phyloP scores from a whole-genome alignment of 345 rosid genomes.

The Hibiscus syriacus region DNA sequence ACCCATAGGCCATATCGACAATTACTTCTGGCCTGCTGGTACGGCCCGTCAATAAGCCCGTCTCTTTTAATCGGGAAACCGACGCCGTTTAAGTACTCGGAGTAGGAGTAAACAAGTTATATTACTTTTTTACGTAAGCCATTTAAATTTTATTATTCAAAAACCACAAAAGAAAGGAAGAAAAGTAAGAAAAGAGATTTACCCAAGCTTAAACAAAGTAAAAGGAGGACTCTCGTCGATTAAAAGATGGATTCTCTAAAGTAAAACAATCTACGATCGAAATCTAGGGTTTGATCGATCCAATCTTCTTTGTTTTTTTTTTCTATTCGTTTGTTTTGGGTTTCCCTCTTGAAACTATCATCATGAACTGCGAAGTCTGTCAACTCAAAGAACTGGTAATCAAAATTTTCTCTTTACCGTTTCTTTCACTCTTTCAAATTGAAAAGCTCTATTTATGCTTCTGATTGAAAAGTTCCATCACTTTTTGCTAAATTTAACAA shows the following conservation, averaged over 20 bases:
- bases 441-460: neutral
- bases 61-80: neutral
- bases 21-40: neutral
- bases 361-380: constrained; percentile 92
- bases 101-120: neutral
- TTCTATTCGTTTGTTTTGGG: neutral
- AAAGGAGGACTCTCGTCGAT: neutral
- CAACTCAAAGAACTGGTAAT: constrained; percentile 87
- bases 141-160: neutral
- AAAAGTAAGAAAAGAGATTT: neutral
- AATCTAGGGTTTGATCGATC: constrained; percentile 1
- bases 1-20: neutral
- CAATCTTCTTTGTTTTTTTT: neutral
- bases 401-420: neutral
- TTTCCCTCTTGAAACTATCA: neutral
- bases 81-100: neutral
- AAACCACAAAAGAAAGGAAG: neutral
- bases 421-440: neutral
- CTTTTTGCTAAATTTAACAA: constrained; percentile 5
- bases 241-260: neutral
- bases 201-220: neutral
- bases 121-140: neutral
- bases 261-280: neutral
- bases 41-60: neutral
- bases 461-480: constrained; percentile 4